These are phyloP conservation scores for Plasmodium knowlesi DNA, from an alignment of 169 alveolate genomes.

Conservation along the genomic window DNA sequence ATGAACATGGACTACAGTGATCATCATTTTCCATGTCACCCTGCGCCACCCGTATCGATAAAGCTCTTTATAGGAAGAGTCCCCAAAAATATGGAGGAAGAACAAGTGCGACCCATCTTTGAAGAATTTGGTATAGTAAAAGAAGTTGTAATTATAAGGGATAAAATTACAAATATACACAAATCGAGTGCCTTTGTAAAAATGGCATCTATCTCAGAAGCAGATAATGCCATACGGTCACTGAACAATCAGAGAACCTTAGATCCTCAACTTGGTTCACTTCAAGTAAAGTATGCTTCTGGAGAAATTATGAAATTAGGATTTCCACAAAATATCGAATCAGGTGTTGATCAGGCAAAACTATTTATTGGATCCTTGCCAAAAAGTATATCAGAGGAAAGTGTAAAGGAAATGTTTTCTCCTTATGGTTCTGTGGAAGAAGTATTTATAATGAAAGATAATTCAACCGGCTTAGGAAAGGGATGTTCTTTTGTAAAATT, in stretches of 20 bases:
- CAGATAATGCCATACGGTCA: slow-evolving; percentile 91
- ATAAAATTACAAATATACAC: slow-evolving; percentile 89
- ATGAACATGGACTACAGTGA: slow-evolving; percentile 26
- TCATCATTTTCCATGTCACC: slow-evolving; percentile 83
- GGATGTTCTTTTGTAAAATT: slow-evolving; percentile 93
- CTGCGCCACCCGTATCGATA: slow-evolving; percentile 93
- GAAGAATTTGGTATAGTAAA: slow-evolving; percentile 90
- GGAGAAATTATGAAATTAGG: slow-evolving; percentile 92
- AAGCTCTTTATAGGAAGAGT: slow-evolving; percentile 91
- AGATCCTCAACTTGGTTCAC: slow-evolving; percentile 88
- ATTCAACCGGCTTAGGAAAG: slow-evolving; percentile 85
- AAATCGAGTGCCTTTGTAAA: slow-evolving; percentile 87
- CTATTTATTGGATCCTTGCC: slow-evolving; percentile 92
- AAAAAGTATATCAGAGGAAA: slow-evolving; percentile 86
- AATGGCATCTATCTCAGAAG: slow-evolving; percentile 92
- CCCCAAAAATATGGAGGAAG: slow-evolving; percentile 88
- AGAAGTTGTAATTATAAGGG: slow-evolving; percentile 89
- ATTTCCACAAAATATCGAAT: slow-evolving; percentile 84
- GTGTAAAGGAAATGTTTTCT: slow-evolving; percentile 84
- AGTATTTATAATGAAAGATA: slow-evolving; percentile 90
- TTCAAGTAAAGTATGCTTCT: slow-evolving; percentile 91
- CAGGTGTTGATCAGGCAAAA: slow-evolving; percentile 87
- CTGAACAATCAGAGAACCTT: slow-evolving; percentile 84
- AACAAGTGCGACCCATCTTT: slow-evolving; percentile 85
- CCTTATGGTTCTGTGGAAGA: slow-evolving; percentile 90